A percentile compares a stretch with the other conserved stretches of the same genome.
These are phyloP conservation scores for Nakaseomyces nivariensis DNA, from an alignment of 1,139 yeast species.

Conservation along the genomic window DNA sequence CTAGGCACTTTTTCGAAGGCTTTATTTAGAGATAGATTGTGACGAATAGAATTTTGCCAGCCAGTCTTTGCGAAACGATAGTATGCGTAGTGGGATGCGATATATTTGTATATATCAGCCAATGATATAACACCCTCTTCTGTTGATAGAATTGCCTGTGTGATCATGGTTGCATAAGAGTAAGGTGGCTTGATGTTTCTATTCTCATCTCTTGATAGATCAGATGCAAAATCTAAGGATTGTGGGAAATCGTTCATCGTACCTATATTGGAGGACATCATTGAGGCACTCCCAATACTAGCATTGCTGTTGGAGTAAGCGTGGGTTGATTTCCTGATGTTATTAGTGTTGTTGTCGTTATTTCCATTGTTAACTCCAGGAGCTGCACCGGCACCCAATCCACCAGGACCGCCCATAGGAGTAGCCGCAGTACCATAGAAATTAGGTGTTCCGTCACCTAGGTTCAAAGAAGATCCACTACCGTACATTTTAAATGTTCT, in stretches of 20 bases:
- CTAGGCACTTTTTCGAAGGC: constrained; percentile 94
- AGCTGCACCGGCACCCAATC: background rate
- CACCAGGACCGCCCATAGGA: background rate
- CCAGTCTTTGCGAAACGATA: constrained; percentile 92
- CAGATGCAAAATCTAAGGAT: constrained; percentile 27
- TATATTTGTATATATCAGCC: constrained; percentile 89
- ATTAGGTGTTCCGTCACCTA: background rate
- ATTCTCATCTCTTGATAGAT: constrained; percentile 75
- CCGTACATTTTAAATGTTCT: constrained; percentile 29
- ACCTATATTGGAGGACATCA: background rate
- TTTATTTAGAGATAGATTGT: constrained; percentile 68
- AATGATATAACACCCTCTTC: constrained; percentile 81
- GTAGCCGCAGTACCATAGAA: constrained; percentile 2
- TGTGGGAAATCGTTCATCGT: constrained; percentile 20
- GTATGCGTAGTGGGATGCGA: constrained; percentile 76
- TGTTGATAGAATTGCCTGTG: constrained; percentile 88
- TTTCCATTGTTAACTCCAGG: background rate
- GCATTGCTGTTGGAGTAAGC: background rate
- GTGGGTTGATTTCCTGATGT: background rate
- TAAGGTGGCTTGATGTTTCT: constrained; percentile 94
- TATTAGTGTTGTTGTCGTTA: background rate
- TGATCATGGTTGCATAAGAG: constrained; percentile 95
- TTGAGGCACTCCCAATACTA: background rate
- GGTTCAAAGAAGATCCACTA: constrained; percentile 8
- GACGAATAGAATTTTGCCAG: constrained; percentile 84